Percentiles rank a stretch among this genome's conserved stretches.
phyloP scores from a whole-genome alignment of 2,329 filamentous ascomycete species.

The Tolypocladium nubicola region DNA sequence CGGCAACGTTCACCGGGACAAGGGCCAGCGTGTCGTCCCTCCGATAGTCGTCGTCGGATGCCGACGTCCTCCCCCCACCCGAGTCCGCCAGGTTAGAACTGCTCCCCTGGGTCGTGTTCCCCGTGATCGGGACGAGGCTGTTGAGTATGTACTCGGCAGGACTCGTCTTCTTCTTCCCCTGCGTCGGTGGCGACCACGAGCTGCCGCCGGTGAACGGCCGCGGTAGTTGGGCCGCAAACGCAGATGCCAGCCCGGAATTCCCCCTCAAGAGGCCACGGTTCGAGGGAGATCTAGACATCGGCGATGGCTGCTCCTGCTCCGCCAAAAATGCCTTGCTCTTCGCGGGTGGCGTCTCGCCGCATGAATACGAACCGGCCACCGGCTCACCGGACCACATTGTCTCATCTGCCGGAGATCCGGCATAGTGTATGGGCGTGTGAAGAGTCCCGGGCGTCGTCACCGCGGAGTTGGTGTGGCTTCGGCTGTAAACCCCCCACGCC shows the following conservation, averaged over 20 bases:
- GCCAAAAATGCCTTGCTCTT: slow-evolving; percentile 34
- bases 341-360: slow-evolving; percentile 49
- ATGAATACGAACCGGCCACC: slow-evolving; percentile 47
- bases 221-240: slow-evolving; percentile 44
- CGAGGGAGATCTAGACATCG: slow-evolving; percentile 49
- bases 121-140: slow-evolving; percentile 37
- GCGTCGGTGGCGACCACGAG: slow-evolving; percentile 34
- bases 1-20: slow-evolving; percentile 39
- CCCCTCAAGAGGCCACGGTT: slow-evolving; percentile 40
- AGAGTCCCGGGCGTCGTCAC: slow-evolving; percentile 47
- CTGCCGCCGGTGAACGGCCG: slow-evolving; percentile 27
- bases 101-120: slow-evolving; percentile 39
- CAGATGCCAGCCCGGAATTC: slow-evolving; percentile 45
- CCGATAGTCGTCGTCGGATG: slow-evolving; percentile 42
- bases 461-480: slow-evolving; percentile 42
- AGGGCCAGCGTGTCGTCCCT: slow-evolving; percentile 35
- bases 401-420: slow-evolving; percentile 48
- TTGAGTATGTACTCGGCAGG: slow-evolving; percentile 50
- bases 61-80: slow-evolving; percentile 36
- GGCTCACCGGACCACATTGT: slow-evolving; percentile 41
- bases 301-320: slow-evolving; percentile 37
- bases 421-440: slow-evolving; percentile 43
- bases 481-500: slow-evolving; percentile 40
- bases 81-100: slow-evolving; percentile 35
- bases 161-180: slow-evolving; percentile 43